Evolutionary conservation across 2,329 filamentous ascomycete species (phyloP), one percentile per base, ranked within the genome.

Genomic region (Aspergillus floridensis): DNA sequence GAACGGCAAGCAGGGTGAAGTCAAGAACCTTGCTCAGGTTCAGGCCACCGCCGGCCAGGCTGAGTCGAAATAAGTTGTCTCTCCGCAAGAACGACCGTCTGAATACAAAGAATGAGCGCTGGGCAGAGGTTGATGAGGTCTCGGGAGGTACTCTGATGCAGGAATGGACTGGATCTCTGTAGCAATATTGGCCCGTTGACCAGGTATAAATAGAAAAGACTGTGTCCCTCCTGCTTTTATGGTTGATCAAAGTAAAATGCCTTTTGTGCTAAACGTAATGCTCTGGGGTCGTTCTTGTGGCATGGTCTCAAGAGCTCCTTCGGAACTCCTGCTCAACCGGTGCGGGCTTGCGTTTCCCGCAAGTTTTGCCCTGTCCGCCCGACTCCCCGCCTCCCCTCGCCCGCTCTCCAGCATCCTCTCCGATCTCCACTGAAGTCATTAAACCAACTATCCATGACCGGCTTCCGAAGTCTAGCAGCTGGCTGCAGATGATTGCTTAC

Each of bases 1-100:
- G 95, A 92, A 92, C 82, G 95, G 95, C 84, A 97, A 96, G 87
- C 91, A 96, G 83, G 90, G 92, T 77, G 93, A 98, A 51, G 69
- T 82, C 74, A 90, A 91, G 86, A 86, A 83, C 76, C 81, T 97
- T 68, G 86, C 79, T 61, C 72, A 78, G 59, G 84, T 82, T 62
- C 76, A 76, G 56, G 80, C 80, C 57, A 75, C 80, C 69, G 70
- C 74, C 63, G 75, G 80, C 56, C 66, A 77, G 52, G 69, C 76
- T 61, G 74, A 75, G 62, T 71, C 71, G 66, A 79, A 80, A 72
- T 79, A 77, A 68, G 72, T 61, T 62, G 60, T 56, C 56, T 61
- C 56, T 58, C 19, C 58, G 38, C 14, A 16, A 44, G 38, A 44
- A 44, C 54, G 59, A 65, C 53, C 35, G 53, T 64, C 49, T 61